These are phyloP conservation scores for Colletotrichum musicola DNA, from an alignment of 2,329 filamentous ascomycete genomes.

Conservation along the genomic window DNA sequence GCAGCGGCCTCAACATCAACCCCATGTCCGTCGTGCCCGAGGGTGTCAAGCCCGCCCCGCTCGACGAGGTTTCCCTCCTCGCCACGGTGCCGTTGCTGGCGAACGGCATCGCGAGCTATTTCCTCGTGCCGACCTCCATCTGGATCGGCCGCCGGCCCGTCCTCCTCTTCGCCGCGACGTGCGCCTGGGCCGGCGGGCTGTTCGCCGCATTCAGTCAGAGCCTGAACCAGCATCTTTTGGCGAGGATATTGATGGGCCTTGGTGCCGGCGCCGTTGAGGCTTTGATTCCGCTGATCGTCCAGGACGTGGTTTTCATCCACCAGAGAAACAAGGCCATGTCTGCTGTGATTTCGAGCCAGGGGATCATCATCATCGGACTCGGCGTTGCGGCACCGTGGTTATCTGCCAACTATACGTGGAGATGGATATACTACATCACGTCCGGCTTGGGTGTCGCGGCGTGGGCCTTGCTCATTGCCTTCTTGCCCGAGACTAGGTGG, in stretches of 20 bases:
- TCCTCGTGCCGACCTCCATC: constrained; percentile 51
- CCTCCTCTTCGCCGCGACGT: constrained; percentile 47
- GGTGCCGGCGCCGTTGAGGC: constrained; percentile 52
- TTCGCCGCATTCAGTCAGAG: constrained; percentile 50
- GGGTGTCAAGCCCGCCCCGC: constrained; percentile 45
- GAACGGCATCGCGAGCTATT: constrained; percentile 50
- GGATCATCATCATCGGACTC: constrained; percentile 46
- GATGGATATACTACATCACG: constrained; percentile 51
- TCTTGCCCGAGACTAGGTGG: constrained; percentile 52
- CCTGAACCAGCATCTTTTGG: constrained; percentile 47
- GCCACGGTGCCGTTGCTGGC: constrained; percentile 50
- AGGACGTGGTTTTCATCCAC: constrained; percentile 54
- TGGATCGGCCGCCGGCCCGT: constrained; percentile 52
- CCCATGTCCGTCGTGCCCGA: constrained; percentile 38
- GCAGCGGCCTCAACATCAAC: constrained; percentile 44
- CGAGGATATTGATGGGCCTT: constrained; percentile 49
- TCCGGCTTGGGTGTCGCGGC: constrained; percentile 46
- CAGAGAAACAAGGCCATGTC: constrained; percentile 51
- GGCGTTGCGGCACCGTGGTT: constrained; percentile 47
- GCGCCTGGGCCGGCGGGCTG: constrained; percentile 51
- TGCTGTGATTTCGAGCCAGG: constrained; percentile 46
- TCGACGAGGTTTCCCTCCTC: constrained; percentile 47
- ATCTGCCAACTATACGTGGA: constrained; percentile 48
- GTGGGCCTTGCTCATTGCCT: constrained; percentile 48
- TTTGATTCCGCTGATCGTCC: constrained; percentile 52